Evolutionary conservation across 2,329 filamentous ascomycete species (phyloP).

Genomic region (Mollisiaceae sp.): DNA sequence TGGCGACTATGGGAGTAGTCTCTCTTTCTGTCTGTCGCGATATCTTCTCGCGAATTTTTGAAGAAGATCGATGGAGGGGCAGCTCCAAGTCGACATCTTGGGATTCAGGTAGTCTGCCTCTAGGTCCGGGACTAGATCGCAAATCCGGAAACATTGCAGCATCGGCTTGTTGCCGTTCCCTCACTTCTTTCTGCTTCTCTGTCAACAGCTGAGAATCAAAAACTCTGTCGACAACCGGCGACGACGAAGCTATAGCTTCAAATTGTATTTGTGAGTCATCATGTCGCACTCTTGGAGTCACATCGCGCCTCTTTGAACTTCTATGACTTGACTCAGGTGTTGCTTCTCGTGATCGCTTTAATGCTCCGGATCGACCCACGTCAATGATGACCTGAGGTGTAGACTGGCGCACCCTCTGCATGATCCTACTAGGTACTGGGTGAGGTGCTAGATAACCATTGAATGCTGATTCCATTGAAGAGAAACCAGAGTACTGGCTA

Average conservation of each 20-base stretch:
- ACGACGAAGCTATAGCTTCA: slow-evolving; percentile 68
- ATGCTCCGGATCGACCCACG: slow-evolving; percentile 10
- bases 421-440: slow-evolving; percentile 7
- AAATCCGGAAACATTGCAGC: slow-evolving; percentile 72
- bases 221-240: slow-evolving; percentile 52
- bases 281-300: slow-evolving; percentile 67
- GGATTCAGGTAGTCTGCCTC: slow-evolving; percentile 24
- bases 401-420: slow-evolving; percentile 22
- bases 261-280: slow-evolving; percentile 85
- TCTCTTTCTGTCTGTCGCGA: slow-evolving; percentile 26
- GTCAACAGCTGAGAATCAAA: slow-evolving; percentile 77
- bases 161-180: slow-evolving; percentile 70
- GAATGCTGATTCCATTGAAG: slow-evolving; percentile 15
- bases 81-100: slow-evolving; percentile 36
- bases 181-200: slow-evolving; percentile 78
- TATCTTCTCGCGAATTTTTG: slow-evolving; percentile 24
- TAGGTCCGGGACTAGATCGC: slow-evolving; percentile 55
- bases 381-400: slow-evolving; percentile 36
- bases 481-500: slow-evolving; percentile 17
- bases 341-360: slow-evolving; percentile 34
- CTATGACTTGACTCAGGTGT: slow-evolving; percentile 44
- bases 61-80: slow-evolving; percentile 32
- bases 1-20: slow-evolving; percentile 35
- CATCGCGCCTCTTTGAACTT: slow-evolving; percentile 43
- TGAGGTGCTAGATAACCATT: slow-evolving; percentile 3